Conservation (phyloP, 805 yeast genomes). For the Saccharomycopsis selenospora region DNA sequence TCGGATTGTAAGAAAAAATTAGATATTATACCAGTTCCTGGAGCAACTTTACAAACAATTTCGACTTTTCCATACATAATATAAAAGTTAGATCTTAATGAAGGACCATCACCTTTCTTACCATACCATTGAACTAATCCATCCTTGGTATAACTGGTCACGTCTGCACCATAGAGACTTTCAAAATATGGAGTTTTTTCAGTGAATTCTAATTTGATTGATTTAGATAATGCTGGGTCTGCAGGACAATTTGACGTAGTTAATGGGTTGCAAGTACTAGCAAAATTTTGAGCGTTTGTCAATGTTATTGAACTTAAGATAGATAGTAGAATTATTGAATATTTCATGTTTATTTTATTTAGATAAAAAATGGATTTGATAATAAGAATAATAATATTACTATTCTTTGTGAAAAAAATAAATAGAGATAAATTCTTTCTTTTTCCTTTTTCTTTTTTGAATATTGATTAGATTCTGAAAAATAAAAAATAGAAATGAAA, state of each 20-base stretch:
- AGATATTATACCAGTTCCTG: conserved; percentile 57
- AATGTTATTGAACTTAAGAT: not conserved
- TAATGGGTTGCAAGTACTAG: conserved; percentile 30
- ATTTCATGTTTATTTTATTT: too few relatives aligned
- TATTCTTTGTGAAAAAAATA: too few relatives aligned
- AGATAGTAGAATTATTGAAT: too few relatives aligned
- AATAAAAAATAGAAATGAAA: too few relatives aligned
- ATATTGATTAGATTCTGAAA: too few relatives aligned
- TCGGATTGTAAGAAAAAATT: conserved; percentile 57
- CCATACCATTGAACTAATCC: conserved; percentile 47
- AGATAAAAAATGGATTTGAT: too few relatives aligned
- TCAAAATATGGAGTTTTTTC: conserved; percentile 27
- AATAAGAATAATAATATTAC: too few relatives aligned
- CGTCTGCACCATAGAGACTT: conserved; percentile 13
- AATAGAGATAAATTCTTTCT: too few relatives aligned
- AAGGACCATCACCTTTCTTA: conserved; percentile 52
- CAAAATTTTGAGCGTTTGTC: not conserved
- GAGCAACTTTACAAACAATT: conserved; percentile 48
- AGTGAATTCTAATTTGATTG: conserved; percentile 38
- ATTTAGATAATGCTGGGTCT: conserved; percentile 46
- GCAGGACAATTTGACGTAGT: conserved; percentile 26
- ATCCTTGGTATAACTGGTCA: conserved; percentile 28
- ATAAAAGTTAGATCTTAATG: conserved; percentile 54
- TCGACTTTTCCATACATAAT: conserved; percentile 68
- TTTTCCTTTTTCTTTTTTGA: too few relatives aligned